Conservation (phyloP, 345 rosid species). For the Corymbia maculata region DNA sequence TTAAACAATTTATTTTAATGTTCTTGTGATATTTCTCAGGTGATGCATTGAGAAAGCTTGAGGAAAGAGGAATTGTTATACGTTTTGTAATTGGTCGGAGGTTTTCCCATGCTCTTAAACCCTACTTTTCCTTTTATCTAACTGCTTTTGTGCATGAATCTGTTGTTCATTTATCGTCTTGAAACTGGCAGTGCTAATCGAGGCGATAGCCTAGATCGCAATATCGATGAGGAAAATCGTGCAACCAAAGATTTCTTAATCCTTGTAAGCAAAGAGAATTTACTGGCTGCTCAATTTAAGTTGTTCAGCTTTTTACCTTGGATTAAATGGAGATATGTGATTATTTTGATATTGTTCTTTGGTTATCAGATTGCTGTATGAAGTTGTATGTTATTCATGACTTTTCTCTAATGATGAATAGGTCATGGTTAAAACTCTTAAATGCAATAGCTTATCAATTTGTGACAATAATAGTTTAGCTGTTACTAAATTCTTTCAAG, state of each 20-base stretch:
- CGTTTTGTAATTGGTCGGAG: slow-evolving; percentile 97
- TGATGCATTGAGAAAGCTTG: slow-evolving; percentile 73
- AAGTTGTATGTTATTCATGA: background rate
- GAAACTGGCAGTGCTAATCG: slow-evolving; percentile 70
- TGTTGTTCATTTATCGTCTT: background rate
- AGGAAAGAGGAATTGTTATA: slow-evolving; percentile 83
- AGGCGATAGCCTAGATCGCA: slow-evolving; percentile 93
- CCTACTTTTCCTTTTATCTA: background rate
- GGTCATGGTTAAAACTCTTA: background rate
- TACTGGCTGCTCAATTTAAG: background rate
- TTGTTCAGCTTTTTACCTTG: background rate
- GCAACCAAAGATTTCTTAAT: slow-evolving; percentile 70
- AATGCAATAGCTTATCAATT: background rate
- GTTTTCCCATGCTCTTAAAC: slow-evolving; percentile 23
- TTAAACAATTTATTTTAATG: background rate
- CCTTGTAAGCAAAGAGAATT: slow-evolving; percentile 51
- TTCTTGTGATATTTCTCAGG: slow-evolving; percentile 21
- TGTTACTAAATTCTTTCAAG: background rate
- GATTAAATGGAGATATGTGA: background rate
- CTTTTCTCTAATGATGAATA: background rate
- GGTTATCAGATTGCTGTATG: background rate
- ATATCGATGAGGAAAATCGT: slow-evolving; percentile 63
- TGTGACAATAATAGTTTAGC: background rate
- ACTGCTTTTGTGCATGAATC: background rate
- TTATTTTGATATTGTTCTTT: background rate